phyloP scores from a whole-genome alignment of 2,329 filamentous ascomycete species.

The Clonostachys solani region DNA sequence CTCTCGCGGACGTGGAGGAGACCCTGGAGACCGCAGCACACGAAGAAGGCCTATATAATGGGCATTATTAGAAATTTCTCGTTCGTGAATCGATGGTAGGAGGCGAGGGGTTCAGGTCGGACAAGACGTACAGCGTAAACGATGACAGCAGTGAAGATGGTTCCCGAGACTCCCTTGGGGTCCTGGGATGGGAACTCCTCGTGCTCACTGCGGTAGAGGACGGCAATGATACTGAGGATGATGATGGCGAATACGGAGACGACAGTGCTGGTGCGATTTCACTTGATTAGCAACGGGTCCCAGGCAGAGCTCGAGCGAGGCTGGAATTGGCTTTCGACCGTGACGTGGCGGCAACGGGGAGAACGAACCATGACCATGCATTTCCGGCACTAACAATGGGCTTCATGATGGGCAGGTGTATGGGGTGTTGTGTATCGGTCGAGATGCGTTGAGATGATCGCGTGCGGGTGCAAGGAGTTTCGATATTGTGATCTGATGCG shows the following conservation, averaged over 20 bases:
- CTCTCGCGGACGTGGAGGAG: constrained; percentile 80
- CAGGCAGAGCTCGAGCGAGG: no score
- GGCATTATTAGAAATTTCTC: background rate
- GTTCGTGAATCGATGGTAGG: background rate
- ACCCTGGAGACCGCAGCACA: constrained; percentile 89
- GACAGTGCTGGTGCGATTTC: constrained; percentile 56
- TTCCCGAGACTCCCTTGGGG: constrained; percentile 73
- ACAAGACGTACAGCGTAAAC: constrained; percentile 74
- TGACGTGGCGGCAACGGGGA: background rate
- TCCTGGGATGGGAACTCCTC: constrained; percentile 76
- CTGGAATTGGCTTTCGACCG: no score
- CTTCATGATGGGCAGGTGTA: constrained; percentile 65
- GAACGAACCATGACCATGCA: constrained; percentile 86
- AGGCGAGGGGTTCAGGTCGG: background rate
- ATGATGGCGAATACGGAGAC: constrained; percentile 62
- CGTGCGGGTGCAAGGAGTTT: no score
- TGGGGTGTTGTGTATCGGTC: no score
- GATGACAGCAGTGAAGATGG: constrained; percentile 82
- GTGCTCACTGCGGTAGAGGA: constrained; percentile 75
- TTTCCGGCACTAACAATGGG: constrained; percentile 87
- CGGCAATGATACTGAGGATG: constrained; percentile 59
- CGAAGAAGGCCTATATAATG: constrained; percentile 67
- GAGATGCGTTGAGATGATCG: no score
- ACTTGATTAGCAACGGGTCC: no score
- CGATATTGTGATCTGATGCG: no score